Percentiles rank a stretch among this genome's conserved stretches.
Evolutionary conservation across 441 rosid genomes (phyloP).

Genomic region (Populus hybrid): DNA sequence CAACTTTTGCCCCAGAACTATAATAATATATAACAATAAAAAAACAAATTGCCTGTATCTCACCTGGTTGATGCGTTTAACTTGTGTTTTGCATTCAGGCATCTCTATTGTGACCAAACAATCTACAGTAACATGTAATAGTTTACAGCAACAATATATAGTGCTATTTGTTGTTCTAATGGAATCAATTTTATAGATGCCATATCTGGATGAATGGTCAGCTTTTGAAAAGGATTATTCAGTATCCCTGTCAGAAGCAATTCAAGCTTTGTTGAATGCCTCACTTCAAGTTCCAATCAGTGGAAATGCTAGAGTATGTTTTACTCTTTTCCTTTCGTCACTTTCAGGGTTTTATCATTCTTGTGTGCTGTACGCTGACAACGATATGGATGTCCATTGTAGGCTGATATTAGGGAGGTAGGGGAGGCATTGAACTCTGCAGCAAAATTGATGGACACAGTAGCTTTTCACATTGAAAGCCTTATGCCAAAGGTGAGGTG

Average conservation of each 20-base stretch:
- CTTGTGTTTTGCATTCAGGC: background rate
- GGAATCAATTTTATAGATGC: slow-evolving; percentile 43
- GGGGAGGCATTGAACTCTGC: slow-evolving; percentile 57
- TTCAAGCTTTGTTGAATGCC: slow-evolving; percentile 54
- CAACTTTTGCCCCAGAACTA: too few relatives aligned
- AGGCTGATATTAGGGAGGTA: slow-evolving; percentile 58
- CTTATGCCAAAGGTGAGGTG: slow-evolving; percentile 55
- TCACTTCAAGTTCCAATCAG: slow-evolving; percentile 57
- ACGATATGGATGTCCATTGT: slow-evolving; percentile 9
- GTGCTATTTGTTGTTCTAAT: background rate
- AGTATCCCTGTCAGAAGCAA: slow-evolving; percentile 48
- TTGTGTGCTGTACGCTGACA: background rate
- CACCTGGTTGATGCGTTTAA: background rate
- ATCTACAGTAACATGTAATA: background rate
- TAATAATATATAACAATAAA: too few relatives aligned
- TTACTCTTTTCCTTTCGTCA: background rate
- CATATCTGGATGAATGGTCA: slow-evolving; percentile 67
- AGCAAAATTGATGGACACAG: slow-evolving; percentile 48
- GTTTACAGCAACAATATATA: background rate
- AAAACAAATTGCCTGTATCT: background rate
- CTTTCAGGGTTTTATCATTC: background rate
- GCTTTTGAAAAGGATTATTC: slow-evolving; percentile 52
- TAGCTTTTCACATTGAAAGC: slow-evolving; percentile 37
- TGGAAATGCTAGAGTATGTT: slow-evolving; percentile 48
- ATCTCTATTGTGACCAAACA: background rate